These are phyloP conservation scores for Pleoardoris graminearum DNA, from an alignment of 2,329 filamentous ascomycete species.

Conservation along the genomic window DNA sequence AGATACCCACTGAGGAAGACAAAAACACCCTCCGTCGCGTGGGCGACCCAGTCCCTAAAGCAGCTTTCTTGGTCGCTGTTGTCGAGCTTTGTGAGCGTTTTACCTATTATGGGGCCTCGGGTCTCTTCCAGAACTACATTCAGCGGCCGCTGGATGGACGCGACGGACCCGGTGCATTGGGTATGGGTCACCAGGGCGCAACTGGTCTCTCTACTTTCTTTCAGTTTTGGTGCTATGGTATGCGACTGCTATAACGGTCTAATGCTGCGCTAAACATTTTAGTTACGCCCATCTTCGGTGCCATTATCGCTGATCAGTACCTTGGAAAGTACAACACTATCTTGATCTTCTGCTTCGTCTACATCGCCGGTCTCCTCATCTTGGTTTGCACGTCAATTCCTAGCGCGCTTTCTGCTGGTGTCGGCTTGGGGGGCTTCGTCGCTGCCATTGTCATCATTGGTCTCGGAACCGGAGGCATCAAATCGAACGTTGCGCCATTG, in stretches of 20 bases:
- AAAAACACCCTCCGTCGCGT: constrained; percentile 49
- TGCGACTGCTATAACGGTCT: constrained; percentile 4
- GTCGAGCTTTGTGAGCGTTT: constrained; percentile 57
- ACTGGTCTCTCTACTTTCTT: constrained; percentile 54
- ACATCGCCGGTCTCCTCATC: constrained; percentile 68
- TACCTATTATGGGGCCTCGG: constrained; percentile 53
- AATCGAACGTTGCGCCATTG: constrained; percentile 69
- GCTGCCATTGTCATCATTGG: constrained; percentile 67
- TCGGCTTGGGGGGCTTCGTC: constrained; percentile 66
- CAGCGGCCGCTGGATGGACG: constrained; percentile 45
- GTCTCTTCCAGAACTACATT: constrained; percentile 57
- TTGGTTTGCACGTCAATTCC: constrained; percentile 69
- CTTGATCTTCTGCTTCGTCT: constrained; percentile 65
- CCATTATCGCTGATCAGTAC: constrained; percentile 67
- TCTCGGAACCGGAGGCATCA: constrained; percentile 78
- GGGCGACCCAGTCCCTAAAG: constrained; percentile 52
- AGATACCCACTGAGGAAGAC: constrained; percentile 50
- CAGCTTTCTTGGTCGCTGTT: constrained; percentile 54
- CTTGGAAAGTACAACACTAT: constrained; percentile 74
- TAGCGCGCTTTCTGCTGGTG: constrained; percentile 62
- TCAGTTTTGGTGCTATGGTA: constrained; percentile 46
- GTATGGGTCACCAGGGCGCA: constrained; percentile 50
- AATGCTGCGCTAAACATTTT: not conserved
- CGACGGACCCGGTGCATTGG: constrained; percentile 47
- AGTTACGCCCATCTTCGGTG: constrained; percentile 51